phyloP scores from a whole-genome alignment of 108 stramenopile genomes.

The Pseudonitzschia pungens region DNA sequence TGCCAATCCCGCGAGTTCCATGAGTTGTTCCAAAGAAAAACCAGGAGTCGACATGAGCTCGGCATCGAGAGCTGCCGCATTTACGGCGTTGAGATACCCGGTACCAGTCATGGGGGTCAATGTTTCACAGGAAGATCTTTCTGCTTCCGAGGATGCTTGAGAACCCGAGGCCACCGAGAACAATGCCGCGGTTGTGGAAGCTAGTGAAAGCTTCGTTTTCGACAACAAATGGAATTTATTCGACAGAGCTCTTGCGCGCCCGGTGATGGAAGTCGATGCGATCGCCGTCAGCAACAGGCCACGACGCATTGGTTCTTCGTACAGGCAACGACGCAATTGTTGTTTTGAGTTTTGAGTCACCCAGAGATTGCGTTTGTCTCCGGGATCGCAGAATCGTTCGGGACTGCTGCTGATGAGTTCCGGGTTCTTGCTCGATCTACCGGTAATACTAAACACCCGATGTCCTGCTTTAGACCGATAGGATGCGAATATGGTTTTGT shows the following conservation, averaged over 20 bases:
- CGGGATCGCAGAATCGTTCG: too few relatives aligned
- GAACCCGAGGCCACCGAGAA: not conserved
- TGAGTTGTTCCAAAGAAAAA: conserved; percentile 95
- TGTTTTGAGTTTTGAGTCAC: too few relatives aligned
- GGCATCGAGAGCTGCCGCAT: conserved; percentile 87
- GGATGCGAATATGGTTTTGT: too few relatives aligned
- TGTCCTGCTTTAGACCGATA: too few relatives aligned
- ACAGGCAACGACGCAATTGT: not conserved
- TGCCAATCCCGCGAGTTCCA: conserved; percentile 97
- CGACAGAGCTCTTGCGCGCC: not conserved
- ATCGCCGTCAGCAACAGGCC: not conserved
- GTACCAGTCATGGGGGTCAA: conserved; percentile 11
- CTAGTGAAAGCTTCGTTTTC: not conserved
- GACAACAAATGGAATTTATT: not conserved
- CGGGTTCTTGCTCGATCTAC: too few relatives aligned
- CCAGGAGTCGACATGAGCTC: conserved; percentile 95
- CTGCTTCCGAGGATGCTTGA: not conserved
- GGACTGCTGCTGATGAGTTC: too few relatives aligned
- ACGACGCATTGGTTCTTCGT: not conserved
- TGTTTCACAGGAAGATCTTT: not conserved
- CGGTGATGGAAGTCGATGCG: conserved; percentile 1
- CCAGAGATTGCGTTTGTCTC: too few relatives aligned
- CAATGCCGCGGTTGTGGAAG: not conserved
- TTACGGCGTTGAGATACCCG: conserved; percentile 73
- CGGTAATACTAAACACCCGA: too few relatives aligned